phyloP scores from a whole-genome alignment of 352 stramenopile species.

The Lagenidium giganteum region DNA sequence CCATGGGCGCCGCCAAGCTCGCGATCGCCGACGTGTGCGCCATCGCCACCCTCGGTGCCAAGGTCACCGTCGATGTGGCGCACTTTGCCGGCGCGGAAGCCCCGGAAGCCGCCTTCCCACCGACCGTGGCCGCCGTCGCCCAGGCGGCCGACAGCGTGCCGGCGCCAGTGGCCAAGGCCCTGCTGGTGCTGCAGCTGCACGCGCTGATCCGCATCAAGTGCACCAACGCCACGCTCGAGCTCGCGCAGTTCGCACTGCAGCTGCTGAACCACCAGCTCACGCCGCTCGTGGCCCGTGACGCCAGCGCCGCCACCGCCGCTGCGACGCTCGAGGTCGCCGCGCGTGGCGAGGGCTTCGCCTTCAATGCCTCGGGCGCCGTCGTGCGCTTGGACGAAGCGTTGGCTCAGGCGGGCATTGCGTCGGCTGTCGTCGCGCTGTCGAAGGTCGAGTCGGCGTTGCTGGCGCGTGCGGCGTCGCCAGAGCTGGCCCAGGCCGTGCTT shows the following conservation, averaged over 20 bases:
- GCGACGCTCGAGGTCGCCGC: constrained; percentile 21
- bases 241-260: constrained; percentile 34
- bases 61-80: constrained; percentile 29
- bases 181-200: constrained; percentile 37
- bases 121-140: too few species aligned
- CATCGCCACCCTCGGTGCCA: constrained; percentile 41
- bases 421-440: constrained; percentile 30
- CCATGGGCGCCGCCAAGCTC: constrained; percentile 46
- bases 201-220: constrained; percentile 33
- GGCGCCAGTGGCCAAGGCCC: constrained; percentile 13
- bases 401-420: constrained; percentile 20
- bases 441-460: constrained; percentile 33
- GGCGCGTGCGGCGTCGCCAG: constrained; percentile 21
- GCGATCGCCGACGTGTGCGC: constrained; percentile 53
- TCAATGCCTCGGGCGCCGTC: constrained; percentile 3
- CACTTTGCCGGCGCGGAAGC: too few species aligned
- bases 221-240: constrained; percentile 22
- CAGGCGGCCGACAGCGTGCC: neutral
- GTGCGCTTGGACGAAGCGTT: constrained; percentile 18
- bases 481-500: constrained; percentile 52
- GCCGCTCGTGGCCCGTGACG: constrained; percentile 21
- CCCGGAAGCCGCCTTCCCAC: too few species aligned
- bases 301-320: constrained; percentile 18
- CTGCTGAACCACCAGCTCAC: constrained; percentile 62
- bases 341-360: constrained; percentile 23